Conservation (phyloP, 192 early-diverging fungal genomes). For the Linnemannia exigua region DNA sequence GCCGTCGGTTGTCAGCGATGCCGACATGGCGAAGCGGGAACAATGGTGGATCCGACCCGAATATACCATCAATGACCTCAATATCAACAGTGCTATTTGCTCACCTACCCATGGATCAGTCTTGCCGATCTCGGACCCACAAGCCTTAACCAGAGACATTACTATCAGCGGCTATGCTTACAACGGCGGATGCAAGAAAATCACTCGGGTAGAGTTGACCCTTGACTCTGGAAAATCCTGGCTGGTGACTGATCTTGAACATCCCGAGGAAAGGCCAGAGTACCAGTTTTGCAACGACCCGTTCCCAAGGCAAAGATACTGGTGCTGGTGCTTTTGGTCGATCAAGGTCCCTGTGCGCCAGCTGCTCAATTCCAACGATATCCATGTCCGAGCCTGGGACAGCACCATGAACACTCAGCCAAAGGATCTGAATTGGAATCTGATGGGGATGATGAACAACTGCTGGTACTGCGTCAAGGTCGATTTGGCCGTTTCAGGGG, state of each 20-base stretch:
- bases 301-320: slow-evolving; percentile 58
- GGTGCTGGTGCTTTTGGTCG: slow-evolving; percentile 79
- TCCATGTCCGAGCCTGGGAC: slow-evolving; percentile 76
- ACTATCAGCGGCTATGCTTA: slow-evolving; percentile 85
- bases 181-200: slow-evolving; percentile 77
- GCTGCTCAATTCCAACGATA: slow-evolving; percentile 61
- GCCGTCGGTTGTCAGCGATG: slow-evolving; percentile 74
- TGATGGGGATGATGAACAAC: slow-evolving; percentile 87
- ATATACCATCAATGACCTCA: slow-evolving; percentile 83
- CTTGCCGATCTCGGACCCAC: slow-evolving; percentile 27
- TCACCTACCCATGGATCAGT: slow-evolving; percentile 71
- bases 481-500: slow-evolving; percentile 24
- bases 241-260: slow-evolving; percentile 72
- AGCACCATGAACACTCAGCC: slow-evolving; percentile 72
- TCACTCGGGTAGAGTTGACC: slow-evolving; percentile 85
- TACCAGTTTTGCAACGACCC: slow-evolving; percentile 29
- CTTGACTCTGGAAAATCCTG: slow-evolving; percentile 88
- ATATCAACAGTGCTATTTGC: slow-evolving; percentile 84
- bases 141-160: slow-evolving; percentile 24
- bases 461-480: slow-evolving; percentile 70
- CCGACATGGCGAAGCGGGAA: slow-evolving; percentile 63
- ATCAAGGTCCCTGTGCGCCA: slow-evolving; percentile 50
- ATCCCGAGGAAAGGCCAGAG: slow-evolving; percentile 52
- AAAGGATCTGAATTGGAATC: slow-evolving; percentile 71
- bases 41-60: slow-evolving; percentile 68